phyloP scores from a whole-genome alignment of 257 asterid genomes.

The Prunella vulgaris region DNA sequence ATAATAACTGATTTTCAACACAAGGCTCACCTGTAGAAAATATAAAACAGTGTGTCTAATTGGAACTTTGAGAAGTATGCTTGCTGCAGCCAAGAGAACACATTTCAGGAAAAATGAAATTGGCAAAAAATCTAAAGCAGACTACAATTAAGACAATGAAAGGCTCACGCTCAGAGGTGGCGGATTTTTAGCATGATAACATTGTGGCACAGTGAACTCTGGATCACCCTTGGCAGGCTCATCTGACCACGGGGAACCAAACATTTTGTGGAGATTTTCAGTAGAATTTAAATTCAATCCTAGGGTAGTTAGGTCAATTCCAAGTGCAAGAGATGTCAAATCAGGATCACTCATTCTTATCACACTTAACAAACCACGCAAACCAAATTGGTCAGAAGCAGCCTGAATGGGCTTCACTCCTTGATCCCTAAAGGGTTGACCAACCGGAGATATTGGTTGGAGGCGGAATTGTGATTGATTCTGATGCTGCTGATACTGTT shows the following conservation, averaged over 20 bases:
- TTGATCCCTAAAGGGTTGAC: slow-evolving; percentile 88
- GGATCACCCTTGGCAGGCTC: slow-evolving; percentile 95
- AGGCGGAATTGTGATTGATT: slow-evolving; percentile 81
- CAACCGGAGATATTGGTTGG: slow-evolving; percentile 79
- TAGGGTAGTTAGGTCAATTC: slow-evolving; percentile 88
- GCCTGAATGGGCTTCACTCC: slow-evolving; percentile 67
- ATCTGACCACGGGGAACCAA: slow-evolving; percentile 97
- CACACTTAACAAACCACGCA: slow-evolving; percentile 86
- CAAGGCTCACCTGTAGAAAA: slow-evolving; percentile 65
- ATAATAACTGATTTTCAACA: slow-evolving; percentile 9
- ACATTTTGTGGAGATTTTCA: slow-evolving; percentile 80
- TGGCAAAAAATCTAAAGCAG: neutral
- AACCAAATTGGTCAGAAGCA: slow-evolving; percentile 73
- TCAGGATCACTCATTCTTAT: slow-evolving; percentile 89
- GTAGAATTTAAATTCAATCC: slow-evolving; percentile 92
- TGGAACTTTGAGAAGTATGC: slow-evolving; percentile 81
- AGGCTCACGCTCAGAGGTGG: slow-evolving; percentile 79
- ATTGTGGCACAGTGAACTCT: slow-evolving; percentile 84
- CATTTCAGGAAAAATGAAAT: slow-evolving; percentile 31
- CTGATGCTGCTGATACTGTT: slow-evolving; percentile 91
- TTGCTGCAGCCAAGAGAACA: slow-evolving; percentile 61
- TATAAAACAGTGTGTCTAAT: slow-evolving; percentile 77
- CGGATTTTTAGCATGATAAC: slow-evolving; percentile 79
- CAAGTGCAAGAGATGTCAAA: slow-evolving; percentile 88
- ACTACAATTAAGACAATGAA: slow-evolving; percentile 6